A percentile compares a stretch with the other conserved stretches of the same genome.
Evolutionary conservation across 2,329 filamentous ascomycete species (phyloP).

Genomic region (Parascedosporium putredinis): DNA sequence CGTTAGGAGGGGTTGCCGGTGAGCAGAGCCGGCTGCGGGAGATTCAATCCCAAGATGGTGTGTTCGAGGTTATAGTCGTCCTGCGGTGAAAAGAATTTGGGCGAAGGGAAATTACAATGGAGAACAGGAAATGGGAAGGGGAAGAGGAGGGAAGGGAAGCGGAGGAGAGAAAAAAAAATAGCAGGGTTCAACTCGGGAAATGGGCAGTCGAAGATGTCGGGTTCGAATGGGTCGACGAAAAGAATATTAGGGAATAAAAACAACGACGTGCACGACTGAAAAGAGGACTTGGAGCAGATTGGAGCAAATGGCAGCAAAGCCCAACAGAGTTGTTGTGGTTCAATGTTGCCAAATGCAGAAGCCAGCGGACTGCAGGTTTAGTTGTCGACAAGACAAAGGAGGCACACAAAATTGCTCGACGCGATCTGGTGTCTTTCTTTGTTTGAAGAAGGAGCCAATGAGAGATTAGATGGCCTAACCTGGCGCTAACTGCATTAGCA

Average conservation of each 20-base stretch:
- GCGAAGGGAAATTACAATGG: neutral
- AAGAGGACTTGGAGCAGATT: too few species aligned
- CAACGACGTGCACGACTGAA: neutral
- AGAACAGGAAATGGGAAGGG: too few species aligned
- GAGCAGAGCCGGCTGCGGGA: slow-evolving; percentile 4
- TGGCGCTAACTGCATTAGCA: neutral
- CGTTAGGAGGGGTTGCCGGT: neutral
- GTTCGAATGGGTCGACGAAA: neutral
- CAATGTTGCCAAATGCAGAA: neutral
- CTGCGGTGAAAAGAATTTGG: neutral
- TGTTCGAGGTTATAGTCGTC: neutral
- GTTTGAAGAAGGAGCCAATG: neutral
- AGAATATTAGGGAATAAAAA: neutral
- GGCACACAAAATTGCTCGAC: neutral
- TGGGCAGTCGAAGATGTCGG: neutral
- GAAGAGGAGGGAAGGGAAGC: too few species aligned
- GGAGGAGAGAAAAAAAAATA: neutral
- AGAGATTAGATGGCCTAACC: neutral
- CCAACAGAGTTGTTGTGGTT: slow-evolving; percentile 3
- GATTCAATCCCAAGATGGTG: neutral
- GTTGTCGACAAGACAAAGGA: neutral
- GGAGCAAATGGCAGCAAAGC: neutral
- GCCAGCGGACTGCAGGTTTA: neutral
- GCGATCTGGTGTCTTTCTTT: slow-evolving; percentile 2
- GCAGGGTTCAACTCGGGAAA: neutral